Percentiles rank a stretch among this genome's conserved stretches.
Evolutionary conservation across 176 grass and related monocot species (phyloP).

Genomic region (Sorghum bicolor): Sorghum_bicolor_NCBIv3 NC_012879.2:59585001-59585500

Average conservation of each 20-base stretch:
- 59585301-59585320: constrained; percentile 73
- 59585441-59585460: constrained; percentile 91
- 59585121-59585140: constrained; percentile 84
- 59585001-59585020: constrained; percentile 65
- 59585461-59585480: constrained; percentile 64
- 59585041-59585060: constrained; percentile 73
- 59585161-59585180: constrained; percentile 54
- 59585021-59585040: constrained; percentile 49
- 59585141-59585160: constrained; percentile 75
- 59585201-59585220: constrained; percentile 83
- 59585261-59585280: constrained; percentile 88
- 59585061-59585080: constrained; percentile 85
- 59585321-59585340: constrained; percentile 94
- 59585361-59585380: constrained; percentile 78
- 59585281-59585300: constrained; percentile 63
- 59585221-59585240: constrained; percentile 80
- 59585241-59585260: constrained; percentile 89
- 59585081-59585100: constrained; percentile 81
- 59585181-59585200: constrained; percentile 51
- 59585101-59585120: constrained; percentile 80
- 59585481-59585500: constrained; percentile 47
- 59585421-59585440: constrained; percentile 73
- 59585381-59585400: constrained; percentile 67
- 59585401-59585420: constrained; percentile 86
- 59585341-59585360: constrained; percentile 89